Base-by-base conservation (phyloP, 139 green algal genomes). In the Auxenochlorella protothecoides region DNA sequence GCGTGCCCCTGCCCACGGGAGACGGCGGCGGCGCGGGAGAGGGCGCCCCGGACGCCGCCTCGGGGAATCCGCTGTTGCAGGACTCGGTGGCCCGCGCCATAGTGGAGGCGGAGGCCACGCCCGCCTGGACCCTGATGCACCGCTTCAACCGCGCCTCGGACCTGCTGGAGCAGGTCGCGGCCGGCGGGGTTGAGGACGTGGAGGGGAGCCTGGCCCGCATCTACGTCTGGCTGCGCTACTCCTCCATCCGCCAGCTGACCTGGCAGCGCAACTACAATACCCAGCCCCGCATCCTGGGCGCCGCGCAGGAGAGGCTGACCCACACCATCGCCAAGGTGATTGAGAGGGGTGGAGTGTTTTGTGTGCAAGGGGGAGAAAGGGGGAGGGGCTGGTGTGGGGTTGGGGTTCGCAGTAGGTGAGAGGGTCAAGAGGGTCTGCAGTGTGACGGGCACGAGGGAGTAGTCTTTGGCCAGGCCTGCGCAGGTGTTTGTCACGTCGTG, bases 201-300 rank as follows among this genome's bases (percentile, higher is more conserved):
- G 76, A 88, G 7, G 81, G 84, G 64, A 84, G 85, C 54, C 80
- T 92, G 77, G 80, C 83, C 3, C 77, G 78, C 73, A 82, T 98
- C 69, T 97, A 92, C 78, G 85, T 96, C 56, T 98, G 93, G 93
- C 88, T 98, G 82, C 85, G 95, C 53, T 99, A 96, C 88, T 89
- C 79, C 64, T 68, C 88, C 57, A 92, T 86, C 6, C 88, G 95
- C 70, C 90, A 98, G 81, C 89, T 99, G 53, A 97, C 93, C 10
- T 99, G 94, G 94, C 96, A 99, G 90, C 84, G 93, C 72, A 98
- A 99, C 87, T 99, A 99, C 88, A 99, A 99, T 88, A 97, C 97
- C 57, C 96, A 99, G 84, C 91, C 91, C 7, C 87, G 91, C 73
- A 92, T 95, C 72, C 81, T 97, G 71, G 86, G 84, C 5, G 79